Conservation (phyloP, 1,139 yeast species). For the Geotrichum bryndzae region DNA sequence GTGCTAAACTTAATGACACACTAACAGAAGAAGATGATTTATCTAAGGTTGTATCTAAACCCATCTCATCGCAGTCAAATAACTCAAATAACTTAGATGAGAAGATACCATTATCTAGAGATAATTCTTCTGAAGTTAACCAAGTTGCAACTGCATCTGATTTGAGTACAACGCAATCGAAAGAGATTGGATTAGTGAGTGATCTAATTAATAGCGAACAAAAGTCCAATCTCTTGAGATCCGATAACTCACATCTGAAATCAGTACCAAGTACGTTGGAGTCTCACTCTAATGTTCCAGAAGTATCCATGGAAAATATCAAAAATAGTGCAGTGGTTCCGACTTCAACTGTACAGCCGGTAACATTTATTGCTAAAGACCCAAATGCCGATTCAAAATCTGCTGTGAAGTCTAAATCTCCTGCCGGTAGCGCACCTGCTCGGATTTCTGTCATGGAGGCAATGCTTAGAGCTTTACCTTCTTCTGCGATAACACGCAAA, state of each 20-base stretch:
- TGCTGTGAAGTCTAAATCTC: neutral
- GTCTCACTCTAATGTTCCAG: neutral
- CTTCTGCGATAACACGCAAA: neutral
- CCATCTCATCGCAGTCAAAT: no score
- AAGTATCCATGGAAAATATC: neutral
- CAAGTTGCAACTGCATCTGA: no score
- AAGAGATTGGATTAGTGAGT: no score
- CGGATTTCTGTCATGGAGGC: neutral
- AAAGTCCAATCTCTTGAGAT: no score
- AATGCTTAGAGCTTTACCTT: neutral
- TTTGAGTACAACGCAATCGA: no score
- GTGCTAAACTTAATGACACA: neutral
- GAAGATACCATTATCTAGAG: no score
- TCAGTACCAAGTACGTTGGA: neutral
- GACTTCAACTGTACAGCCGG: neutral
- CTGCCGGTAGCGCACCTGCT: neutral
- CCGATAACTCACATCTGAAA: no score
- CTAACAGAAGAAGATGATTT: no score
- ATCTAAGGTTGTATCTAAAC: no score
- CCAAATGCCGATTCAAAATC: neutral
- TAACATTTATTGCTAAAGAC: neutral
- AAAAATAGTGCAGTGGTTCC: neutral
- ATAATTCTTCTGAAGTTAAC: no score
- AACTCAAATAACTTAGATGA: no score
- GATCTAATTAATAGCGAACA: no score